A percentile compares a stretch with the other conserved stretches of the same genome.
These are phyloP conservation scores for Amoebophrya sp. DNA, from an alignment of 169 alveolate genomes.

Conservation along the genomic window DNA sequence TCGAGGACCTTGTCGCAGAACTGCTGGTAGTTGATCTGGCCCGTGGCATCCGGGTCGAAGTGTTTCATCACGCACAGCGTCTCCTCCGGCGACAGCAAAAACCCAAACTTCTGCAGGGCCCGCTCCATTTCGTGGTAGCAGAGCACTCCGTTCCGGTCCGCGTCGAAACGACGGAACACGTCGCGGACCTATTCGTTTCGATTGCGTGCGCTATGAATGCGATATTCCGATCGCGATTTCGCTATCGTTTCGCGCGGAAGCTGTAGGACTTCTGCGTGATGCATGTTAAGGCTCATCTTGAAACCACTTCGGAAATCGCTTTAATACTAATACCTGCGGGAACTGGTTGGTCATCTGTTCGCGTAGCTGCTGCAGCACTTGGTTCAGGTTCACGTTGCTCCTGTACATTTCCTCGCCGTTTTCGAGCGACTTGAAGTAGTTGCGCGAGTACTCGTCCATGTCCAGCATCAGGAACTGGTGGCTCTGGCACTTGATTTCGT, in stretches of 20 bases:
- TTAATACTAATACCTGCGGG: neutral
- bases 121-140: conserved; percentile 3
- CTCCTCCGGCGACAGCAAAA: neutral
- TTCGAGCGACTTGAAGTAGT: neutral
- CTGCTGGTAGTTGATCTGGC: neutral
- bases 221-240: neutral
- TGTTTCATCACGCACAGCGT: neutral
- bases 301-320: neutral
- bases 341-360: neutral
- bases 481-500: neutral
- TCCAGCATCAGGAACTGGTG: conserved; percentile 10
- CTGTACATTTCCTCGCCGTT: neutral
- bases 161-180: neutral
- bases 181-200: neutral
- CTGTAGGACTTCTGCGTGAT: neutral
- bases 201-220: neutral
- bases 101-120: neutral
- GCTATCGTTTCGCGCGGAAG: neutral
- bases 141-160: neutral
- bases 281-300: neutral
- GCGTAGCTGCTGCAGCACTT: neutral
- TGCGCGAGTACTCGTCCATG: conserved; percentile 13
- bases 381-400: neutral
- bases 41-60: neutral
- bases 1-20: neutral